A percentile compares a stretch with the other conserved stretches of the same genome.
Evolutionary conservation across 148 eudicot species (phyloP).

Genomic region (Rheum nobile): DNA sequence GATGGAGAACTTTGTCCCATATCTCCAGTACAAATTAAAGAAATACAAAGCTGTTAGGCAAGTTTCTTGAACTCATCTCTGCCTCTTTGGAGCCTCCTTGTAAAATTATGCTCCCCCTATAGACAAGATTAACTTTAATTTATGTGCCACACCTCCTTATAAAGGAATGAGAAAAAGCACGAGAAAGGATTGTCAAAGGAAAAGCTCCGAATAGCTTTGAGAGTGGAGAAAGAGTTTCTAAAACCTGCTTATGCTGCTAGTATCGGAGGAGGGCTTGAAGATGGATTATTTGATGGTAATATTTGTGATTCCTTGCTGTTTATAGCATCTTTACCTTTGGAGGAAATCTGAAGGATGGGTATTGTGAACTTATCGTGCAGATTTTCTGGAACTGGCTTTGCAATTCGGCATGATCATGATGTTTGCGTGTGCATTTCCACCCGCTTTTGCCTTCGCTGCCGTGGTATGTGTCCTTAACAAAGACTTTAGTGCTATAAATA

Average conservation of each 20-base stretch:
- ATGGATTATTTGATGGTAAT: constrained; percentile 97
- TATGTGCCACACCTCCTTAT: constrained; percentile 1
- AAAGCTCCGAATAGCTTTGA: constrained; percentile 39
- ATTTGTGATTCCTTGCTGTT: background rate
- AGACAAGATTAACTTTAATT: background rate
- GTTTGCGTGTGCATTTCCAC: constrained; percentile 98
- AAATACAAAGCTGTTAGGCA: constrained; percentile 70
- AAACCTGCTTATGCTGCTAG: constrained; percentile 86
- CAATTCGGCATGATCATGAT: constrained; percentile 98
- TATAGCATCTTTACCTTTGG: background rate
- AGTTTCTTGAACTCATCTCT: constrained; percentile 13
- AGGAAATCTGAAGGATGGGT: background rate
- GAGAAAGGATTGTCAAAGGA: constrained; percentile 36
- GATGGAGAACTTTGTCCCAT: constrained; percentile 71
- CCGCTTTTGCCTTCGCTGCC: constrained; percentile 68
- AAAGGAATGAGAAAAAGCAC: constrained; percentile 54
- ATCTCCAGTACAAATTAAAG: constrained; percentile 61
- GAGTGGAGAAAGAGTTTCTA: constrained; percentile 90
- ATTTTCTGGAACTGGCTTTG: constrained; percentile 79
- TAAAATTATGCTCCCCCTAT: background rate
- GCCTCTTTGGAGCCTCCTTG: background rate
- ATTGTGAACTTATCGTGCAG: constrained; percentile 30
- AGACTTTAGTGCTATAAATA: background rate
- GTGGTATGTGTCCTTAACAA: constrained; percentile 31
- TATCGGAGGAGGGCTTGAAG: constrained; percentile 89